Evolutionary conservation across 306 rosid species (phyloP).

Genomic region (Hippophae gyantsensis): DNA sequence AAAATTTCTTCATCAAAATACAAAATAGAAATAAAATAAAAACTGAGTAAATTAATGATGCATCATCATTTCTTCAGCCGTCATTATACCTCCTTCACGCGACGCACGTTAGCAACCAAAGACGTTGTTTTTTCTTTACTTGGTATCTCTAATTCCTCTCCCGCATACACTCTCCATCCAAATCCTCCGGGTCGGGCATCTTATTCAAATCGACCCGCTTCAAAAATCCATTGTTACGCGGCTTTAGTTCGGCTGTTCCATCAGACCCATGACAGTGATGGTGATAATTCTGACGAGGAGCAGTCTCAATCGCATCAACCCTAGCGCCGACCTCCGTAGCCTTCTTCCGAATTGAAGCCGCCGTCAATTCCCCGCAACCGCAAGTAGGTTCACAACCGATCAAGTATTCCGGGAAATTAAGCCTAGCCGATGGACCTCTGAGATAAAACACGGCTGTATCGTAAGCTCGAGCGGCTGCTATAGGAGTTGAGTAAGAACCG

Average conservation of each 20-base stretch:
- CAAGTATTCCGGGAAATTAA: conserved; percentile 71
- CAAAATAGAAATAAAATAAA: too few species aligned
- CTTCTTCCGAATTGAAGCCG: conserved; percentile 73
- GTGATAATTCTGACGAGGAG: conserved; percentile 16
- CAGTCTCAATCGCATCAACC: conserved; percentile 72
- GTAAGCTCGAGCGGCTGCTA: conserved; percentile 95
- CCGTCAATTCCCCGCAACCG: conserved; percentile 53
- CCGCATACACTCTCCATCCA: conserved; percentile 53
- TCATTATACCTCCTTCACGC: background rate
- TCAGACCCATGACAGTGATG: conserved; percentile 23
- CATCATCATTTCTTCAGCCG: too few species aligned
- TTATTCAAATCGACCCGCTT: conserved; percentile 74
- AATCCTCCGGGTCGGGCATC: conserved; percentile 76
- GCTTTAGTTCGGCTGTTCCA: conserved; percentile 19
- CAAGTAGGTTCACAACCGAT: conserved; percentile 22
- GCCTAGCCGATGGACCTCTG: conserved; percentile 84
- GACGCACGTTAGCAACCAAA: conserved; percentile 38
- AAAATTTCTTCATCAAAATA: too few species aligned
- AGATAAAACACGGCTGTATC: conserved; percentile 89
- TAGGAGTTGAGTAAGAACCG: conserved; percentile 85
- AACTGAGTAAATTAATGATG: too few species aligned
- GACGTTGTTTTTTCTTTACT: background rate
- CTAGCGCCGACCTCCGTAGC: conserved; percentile 93
- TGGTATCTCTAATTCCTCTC: conserved; percentile 25
- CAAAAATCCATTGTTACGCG: conserved; percentile 25